A percentile compares a stretch with the other conserved stretches of the same genome.
phyloP scores from a whole-genome alignment of 805 yeast genomes.

The Wickerhamiella occidentalis region DNA sequence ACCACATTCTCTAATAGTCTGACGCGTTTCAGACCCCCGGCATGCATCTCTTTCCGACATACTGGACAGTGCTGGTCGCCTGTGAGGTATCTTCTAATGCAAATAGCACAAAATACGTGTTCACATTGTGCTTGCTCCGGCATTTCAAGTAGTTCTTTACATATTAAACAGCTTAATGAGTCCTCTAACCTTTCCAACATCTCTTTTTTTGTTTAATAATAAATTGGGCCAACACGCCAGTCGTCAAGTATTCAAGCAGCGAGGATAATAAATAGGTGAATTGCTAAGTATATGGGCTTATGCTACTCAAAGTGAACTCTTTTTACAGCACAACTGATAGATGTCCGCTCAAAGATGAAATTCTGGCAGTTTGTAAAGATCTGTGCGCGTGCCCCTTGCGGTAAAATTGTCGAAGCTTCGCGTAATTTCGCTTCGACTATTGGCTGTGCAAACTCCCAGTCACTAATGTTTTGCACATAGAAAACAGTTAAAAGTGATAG shows the following conservation, averaged over 20 bases:
- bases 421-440: neutral
- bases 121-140: conserved; percentile 80
- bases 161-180: conserved; percentile 68
- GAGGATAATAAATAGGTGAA: neutral
- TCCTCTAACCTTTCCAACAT: conserved; percentile 41
- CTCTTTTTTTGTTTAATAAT: neutral
- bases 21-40: conserved; percentile 56
- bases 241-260: too few species aligned
- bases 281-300: neutral
- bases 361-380: neutral
- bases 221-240: neutral
- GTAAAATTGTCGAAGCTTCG: neutral
- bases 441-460: neutral
- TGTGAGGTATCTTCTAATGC: conserved; percentile 64
- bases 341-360: neutral
- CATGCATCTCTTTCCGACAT: conserved; percentile 59
- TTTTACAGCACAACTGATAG: neutral
- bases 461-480: neutral
- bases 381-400: neutral
- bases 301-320: neutral
- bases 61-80: conserved; percentile 58
- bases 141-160: conserved; percentile 67
- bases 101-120: conserved; percentile 80
- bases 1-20: conserved; percentile 61
- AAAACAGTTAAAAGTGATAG: neutral